Evolutionary conservation across 345 rosid genomes (phyloP).

Genomic region (Euclidium syriacum): DNA sequence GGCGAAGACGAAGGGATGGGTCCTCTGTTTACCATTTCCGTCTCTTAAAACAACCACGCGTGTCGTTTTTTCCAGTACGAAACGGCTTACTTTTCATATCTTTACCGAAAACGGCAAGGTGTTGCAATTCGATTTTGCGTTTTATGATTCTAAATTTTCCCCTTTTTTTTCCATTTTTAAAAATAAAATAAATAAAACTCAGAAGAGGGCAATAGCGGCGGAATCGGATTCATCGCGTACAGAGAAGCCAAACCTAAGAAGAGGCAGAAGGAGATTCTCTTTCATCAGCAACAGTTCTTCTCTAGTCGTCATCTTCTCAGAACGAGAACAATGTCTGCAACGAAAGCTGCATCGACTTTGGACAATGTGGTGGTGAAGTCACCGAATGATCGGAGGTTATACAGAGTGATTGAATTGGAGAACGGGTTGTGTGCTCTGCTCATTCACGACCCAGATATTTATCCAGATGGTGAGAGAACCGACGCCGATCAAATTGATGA

Average conservation of each 20-base stretch:
- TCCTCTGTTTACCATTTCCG: not conserved
- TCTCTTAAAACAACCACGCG: not conserved
- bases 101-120: conserved; percentile 8
- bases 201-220: conserved; percentile 22
- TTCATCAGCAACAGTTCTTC: conserved; percentile 1
- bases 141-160: not conserved
- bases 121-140: not conserved
- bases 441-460: conserved; percentile 94
- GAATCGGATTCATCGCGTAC: conserved; percentile 21
- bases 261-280: conserved; percentile 4
- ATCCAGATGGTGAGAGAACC: conserved; percentile 36
- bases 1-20: conserved; percentile 4
- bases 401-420: conserved; percentile 60
- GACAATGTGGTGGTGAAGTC: conserved; percentile 73
- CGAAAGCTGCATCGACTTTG: conserved; percentile 32
- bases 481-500: conserved; percentile 19
- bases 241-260: conserved; percentile 22
- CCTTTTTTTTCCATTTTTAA: not conserved
- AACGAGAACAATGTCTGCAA: conserved; percentile 34
- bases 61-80: not conserved
- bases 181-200: conserved; percentile 8
- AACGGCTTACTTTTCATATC: not conserved
- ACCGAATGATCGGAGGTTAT: conserved; percentile 70
- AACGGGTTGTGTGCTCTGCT: conserved; percentile 83
- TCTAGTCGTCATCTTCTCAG: conserved; percentile 2